phyloP scores from a whole-genome alignment of 306 rosid species.

The Fagus sylvatica region DNA sequence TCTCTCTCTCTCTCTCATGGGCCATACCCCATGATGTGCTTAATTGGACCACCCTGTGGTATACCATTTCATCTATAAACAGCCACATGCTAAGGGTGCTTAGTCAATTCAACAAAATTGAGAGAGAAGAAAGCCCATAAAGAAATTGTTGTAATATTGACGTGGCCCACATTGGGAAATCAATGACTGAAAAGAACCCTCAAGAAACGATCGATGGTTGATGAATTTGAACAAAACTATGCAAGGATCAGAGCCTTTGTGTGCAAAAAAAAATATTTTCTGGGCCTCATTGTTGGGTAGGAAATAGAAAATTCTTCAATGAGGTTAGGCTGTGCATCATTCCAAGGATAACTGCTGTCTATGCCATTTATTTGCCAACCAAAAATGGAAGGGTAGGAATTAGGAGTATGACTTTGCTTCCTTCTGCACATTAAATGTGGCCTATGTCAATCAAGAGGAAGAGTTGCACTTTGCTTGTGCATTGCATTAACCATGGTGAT shows the following conservation, averaged over 20 bases:
- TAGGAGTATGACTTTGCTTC: constrained; percentile 21
- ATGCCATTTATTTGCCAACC: constrained; percentile 9
- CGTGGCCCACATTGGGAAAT: background rate
- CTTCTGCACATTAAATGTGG: constrained; percentile 17
- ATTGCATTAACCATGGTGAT: background rate
- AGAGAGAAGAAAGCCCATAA: background rate
- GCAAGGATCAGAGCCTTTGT: too few species aligned
- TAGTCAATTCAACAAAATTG: constrained; percentile 5
- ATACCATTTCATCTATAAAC: constrained; percentile 21
- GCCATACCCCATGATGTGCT: constrained; percentile 17
- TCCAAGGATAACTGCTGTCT: too few species aligned
- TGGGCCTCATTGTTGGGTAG: background rate
- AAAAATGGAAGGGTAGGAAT: background rate
- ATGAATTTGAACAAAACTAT: background rate
- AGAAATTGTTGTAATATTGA: background rate
- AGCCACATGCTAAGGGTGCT: constrained; percentile 30
- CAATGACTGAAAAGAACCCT: background rate
- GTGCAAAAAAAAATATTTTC: too few species aligned
- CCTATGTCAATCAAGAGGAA: constrained; percentile 20
- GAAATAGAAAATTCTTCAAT: background rate
- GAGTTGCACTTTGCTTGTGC: background rate
- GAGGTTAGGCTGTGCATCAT: background rate
- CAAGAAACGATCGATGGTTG: background rate
- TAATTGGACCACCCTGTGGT: constrained; percentile 25
- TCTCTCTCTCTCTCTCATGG: background rate